Evolutionary conservation across 176 grass and related monocot genomes (phyloP).

Genomic region (Chrysopogon serrulatus): DNA sequence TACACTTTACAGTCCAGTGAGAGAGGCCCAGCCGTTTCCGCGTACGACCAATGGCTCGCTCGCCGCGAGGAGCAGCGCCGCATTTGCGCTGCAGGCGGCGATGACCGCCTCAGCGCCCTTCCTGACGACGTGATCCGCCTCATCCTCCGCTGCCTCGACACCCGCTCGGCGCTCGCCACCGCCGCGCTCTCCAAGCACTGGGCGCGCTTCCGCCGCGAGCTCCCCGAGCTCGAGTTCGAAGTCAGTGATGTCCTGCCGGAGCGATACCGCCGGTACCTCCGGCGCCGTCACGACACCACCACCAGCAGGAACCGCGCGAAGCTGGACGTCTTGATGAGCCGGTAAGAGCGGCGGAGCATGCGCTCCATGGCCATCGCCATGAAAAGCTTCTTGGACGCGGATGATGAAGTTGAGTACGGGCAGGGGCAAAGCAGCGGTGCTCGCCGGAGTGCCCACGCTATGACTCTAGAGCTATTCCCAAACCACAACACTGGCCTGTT

Average conservation of each 20-base stretch:
- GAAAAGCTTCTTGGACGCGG: no score
- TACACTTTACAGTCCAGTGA: no score
- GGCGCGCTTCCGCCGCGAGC: neutral
- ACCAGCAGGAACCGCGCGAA: neutral
- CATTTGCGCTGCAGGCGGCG: neutral
- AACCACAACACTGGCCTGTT: neutral
- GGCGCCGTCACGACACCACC: neutral
- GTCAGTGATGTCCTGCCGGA: neutral
- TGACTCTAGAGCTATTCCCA: neutral
- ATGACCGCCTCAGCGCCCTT: neutral
- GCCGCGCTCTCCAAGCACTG: neutral
- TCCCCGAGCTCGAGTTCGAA: slow-evolving; percentile 2
- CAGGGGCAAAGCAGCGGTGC: no score
- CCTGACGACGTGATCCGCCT: neutral
- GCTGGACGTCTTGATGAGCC: neutral
- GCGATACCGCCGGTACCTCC: neutral
- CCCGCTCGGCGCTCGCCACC: neutral
- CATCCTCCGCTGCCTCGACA: neutral
- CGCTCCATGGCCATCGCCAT: neutral
- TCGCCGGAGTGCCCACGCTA: no score
- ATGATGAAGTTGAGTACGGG: no score
- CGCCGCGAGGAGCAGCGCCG: neutral
- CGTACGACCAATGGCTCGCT: neutral
- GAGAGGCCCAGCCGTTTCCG: no score
- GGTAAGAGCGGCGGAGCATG: neutral